A percentile compares a stretch with the other conserved stretches of the same genome.
Conservation (phyloP, 169 alveolate species). For the Neospora caninum region DNA sequence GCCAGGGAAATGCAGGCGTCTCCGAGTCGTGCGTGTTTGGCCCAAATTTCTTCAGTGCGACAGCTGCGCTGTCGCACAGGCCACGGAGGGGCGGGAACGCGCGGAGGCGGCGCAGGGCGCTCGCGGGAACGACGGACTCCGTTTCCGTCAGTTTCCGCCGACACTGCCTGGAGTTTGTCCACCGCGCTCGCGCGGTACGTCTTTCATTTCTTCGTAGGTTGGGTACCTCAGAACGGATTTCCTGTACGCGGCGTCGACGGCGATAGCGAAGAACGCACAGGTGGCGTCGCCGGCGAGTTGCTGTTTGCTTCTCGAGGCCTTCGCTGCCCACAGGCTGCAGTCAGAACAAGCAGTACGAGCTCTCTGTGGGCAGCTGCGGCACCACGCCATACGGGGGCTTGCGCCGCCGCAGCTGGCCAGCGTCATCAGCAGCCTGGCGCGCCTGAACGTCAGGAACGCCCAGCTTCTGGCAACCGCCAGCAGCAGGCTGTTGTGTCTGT, state of each 20-base stretch:
- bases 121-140: no score
- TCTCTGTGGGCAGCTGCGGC: neutral
- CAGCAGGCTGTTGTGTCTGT: neutral
- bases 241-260: constrained; percentile 20
- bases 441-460: neutral
- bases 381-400: neutral
- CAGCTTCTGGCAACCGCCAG: neutral
- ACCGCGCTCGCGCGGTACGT: neutral
- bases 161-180: no score
- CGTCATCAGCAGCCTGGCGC: constrained; percentile 12
- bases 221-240: constrained; percentile 27
- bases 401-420: neutral
- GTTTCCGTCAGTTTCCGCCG: no score
- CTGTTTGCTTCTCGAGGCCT: constrained; percentile 14
- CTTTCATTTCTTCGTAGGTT: neutral
- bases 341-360: neutral
- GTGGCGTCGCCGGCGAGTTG: neutral
- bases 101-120: no score
- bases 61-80: no score
- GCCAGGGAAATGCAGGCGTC: no score
- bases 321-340: neutral
- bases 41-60: no score
- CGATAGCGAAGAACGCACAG: neutral
- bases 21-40: no score
- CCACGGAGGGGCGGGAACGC: no score